A percentile compares a stretch with the other conserved stretches of the same genome.
These are phyloP conservation scores for Phoma sp. DNA, from an alignment of 2,329 filamentous ascomycete genomes.

Conservation along the genomic window DNA sequence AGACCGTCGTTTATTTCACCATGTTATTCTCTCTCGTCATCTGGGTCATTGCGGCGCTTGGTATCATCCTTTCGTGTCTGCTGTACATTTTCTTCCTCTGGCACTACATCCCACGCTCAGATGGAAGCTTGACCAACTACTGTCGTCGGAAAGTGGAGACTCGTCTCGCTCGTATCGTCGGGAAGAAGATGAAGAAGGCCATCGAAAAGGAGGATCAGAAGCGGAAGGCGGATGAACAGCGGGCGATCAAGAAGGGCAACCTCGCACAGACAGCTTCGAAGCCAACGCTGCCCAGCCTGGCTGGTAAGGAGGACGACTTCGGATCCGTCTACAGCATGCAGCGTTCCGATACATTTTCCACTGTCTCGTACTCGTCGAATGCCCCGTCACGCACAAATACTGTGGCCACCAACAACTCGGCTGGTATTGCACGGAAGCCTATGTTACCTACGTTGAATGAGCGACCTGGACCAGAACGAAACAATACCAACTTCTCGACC, in stretches of 20 bases:
- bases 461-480: conserved; percentile 46
- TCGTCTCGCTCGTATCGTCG: conserved; percentile 82
- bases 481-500: conserved; percentile 58
- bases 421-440: conserved; percentile 38
- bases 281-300: conserved; percentile 52
- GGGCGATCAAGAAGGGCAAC: conserved; percentile 55
- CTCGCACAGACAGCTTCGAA: conserved; percentile 31
- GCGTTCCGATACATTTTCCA: conserved; percentile 42
- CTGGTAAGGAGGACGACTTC: conserved; percentile 47
- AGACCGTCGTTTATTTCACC: conserved; percentile 81
- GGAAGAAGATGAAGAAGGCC: conserved; percentile 85
- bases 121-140: conserved; percentile 82
- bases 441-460: conserved; percentile 51
- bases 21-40: conserved; percentile 93
- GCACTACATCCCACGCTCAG: conserved; percentile 83
- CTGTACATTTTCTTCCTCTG: conserved; percentile 90
- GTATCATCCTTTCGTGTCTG: conserved; percentile 73
- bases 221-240: conserved; percentile 51
- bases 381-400: conserved; percentile 61
- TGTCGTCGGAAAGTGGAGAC: conserved; percentile 92
- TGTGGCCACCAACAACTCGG: conserved; percentile 47
- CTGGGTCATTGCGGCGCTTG: conserved; percentile 82
- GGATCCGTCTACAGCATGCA: conserved; percentile 44
- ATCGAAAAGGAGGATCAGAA: conserved; percentile 74
- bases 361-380: conserved; percentile 53